Evolutionary conservation across 2,329 filamentous ascomycete species (phyloP).

Genomic region (Remersonia thermophila): DNA sequence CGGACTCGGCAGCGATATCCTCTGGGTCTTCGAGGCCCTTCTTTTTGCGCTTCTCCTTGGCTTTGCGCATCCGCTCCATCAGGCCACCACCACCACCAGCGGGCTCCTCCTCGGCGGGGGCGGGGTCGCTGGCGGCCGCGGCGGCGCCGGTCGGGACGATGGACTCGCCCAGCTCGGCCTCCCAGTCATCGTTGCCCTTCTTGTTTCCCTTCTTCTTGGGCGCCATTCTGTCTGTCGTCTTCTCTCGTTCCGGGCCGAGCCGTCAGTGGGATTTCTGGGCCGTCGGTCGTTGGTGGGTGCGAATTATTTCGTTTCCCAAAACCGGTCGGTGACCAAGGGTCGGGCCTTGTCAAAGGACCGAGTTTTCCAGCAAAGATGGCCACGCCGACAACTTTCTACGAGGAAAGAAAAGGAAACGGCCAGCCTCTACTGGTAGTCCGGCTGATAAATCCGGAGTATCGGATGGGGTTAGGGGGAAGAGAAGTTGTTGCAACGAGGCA

Average conservation of each 20-base stretch:
- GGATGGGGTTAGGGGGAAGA: background rate
- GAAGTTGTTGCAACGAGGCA: background rate
- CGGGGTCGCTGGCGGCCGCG: slow-evolving; percentile 38
- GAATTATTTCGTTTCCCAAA: background rate
- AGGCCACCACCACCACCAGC: slow-evolving; percentile 51
- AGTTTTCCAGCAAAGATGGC: too few species aligned
- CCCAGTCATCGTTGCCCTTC: slow-evolving; percentile 87
- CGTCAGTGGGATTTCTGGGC: background rate
- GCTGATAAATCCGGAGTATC: too few species aligned
- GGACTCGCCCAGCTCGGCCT: slow-evolving; percentile 76
- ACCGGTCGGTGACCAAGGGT: too few species aligned
- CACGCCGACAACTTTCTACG: too few species aligned
- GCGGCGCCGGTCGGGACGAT: slow-evolving; percentile 48
- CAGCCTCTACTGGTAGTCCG: too few species aligned
- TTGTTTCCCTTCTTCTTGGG: slow-evolving; percentile 85
- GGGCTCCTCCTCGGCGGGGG: slow-evolving; percentile 41
- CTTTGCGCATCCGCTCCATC: slow-evolving; percentile 70
- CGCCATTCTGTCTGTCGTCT: slow-evolving; percentile 49
- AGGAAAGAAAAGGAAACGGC: too few species aligned
- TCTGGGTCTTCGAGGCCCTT: slow-evolving; percentile 59
- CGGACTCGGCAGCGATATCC: slow-evolving; percentile 27
- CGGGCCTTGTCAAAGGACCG: too few species aligned
- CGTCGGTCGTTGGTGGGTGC: background rate
- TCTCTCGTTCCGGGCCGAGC: background rate
- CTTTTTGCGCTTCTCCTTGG: slow-evolving; percentile 79